phyloP scores from a whole-genome alignment of 2,329 filamentous ascomycete genomes.

The Didymella exigua region DNA sequence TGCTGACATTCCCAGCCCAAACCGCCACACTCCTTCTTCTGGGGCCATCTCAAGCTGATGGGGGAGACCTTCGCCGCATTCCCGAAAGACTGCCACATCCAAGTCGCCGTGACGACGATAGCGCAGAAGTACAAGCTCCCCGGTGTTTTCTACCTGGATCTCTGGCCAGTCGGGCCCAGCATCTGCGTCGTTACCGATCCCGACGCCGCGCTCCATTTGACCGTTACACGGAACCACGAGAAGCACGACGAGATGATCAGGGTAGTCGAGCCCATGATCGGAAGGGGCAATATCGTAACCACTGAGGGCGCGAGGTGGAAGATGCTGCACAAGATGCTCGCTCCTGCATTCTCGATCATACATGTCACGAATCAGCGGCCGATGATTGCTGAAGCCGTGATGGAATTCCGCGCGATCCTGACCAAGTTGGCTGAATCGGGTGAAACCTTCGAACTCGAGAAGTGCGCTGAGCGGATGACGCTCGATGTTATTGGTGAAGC shows the following conservation, averaged over 20 bases:
- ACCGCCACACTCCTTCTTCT: conserved; percentile 50
- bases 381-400: conserved; percentile 42
- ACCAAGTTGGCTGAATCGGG: conserved; percentile 24
- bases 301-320: conserved; percentile 46
- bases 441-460: conserved; percentile 35
- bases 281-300: conserved; percentile 36
- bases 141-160: conserved; percentile 52
- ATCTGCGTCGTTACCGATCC: conserved; percentile 47
- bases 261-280: conserved; percentile 36
- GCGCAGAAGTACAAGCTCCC: conserved; percentile 44
- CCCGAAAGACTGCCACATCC: conserved; percentile 46
- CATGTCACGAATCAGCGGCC: conserved; percentile 39
- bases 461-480: conserved; percentile 26
- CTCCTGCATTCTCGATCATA: conserved; percentile 43
- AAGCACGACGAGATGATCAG: conserved; percentile 34
- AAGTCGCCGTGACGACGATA: conserved; percentile 43
- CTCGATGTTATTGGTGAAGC: conserved; percentile 37
- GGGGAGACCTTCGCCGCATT: conserved; percentile 42
- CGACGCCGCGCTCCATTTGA: conserved; percentile 48
- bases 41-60: conserved; percentile 50
- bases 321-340: conserved; percentile 42
- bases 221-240: conserved; percentile 39
- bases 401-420: conserved; percentile 38
- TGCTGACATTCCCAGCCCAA: conserved; percentile 37
- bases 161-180: conserved; percentile 49